Percentiles rank a stretch among this genome's conserved stretches.
phyloP scores from a whole-genome alignment of 805 yeast species.

The Isabelozyma pseudorhagii region DNA sequence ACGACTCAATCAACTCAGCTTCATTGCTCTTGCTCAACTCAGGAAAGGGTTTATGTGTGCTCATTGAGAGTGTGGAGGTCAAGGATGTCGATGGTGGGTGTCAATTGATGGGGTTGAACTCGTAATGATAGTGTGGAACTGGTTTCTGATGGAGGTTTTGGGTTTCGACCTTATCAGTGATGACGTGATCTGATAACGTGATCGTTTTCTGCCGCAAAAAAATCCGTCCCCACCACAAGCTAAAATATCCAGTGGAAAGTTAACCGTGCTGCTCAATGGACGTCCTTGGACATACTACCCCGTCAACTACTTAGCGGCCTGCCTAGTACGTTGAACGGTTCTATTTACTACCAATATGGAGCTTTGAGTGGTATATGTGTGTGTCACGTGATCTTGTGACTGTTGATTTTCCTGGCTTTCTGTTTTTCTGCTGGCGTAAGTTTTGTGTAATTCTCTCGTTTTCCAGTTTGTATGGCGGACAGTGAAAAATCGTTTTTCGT shows the following conservation, averaged over 20 bases:
- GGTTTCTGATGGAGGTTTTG: too few species aligned
- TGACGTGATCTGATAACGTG: neutral
- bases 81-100: too few species aligned
- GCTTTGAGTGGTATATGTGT: too few species aligned
- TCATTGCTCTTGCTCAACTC: conserved; percentile 22
- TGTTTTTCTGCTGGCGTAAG: neutral
- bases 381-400: neutral
- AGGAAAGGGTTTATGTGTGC: conserved; percentile 28
- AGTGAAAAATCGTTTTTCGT: neutral
- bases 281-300: neutral
- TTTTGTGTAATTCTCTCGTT: neutral
- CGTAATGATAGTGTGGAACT: too few species aligned
- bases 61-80: neutral
- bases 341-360: too few species aligned
- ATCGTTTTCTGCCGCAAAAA: neutral
- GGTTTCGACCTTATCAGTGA: neutral
- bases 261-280: too few species aligned
- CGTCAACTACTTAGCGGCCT: too few species aligned
- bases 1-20: conserved; percentile 36
- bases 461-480: neutral
- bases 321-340: neutral
- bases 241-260: too few species aligned
- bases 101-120: too few species aligned
- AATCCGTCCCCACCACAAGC: too few species aligned
- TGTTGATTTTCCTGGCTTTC: neutral